Conservation (phyloP, 75 land plant species). For the Isoetes taiwanensis region DNA sequence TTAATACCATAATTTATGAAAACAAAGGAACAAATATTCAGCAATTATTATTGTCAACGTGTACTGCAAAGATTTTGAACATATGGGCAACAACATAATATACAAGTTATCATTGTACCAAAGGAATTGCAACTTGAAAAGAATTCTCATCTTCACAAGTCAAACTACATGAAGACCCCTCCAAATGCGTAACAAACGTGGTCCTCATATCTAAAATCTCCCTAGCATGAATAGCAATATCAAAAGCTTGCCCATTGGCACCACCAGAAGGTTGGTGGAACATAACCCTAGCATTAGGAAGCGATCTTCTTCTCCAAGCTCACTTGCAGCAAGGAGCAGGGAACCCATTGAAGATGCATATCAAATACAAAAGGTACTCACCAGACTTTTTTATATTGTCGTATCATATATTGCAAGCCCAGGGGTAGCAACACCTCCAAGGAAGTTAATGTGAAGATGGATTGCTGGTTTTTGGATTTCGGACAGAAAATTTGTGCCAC, state of each 20-base stretch:
- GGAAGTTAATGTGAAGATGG: slow-evolving; percentile 1
- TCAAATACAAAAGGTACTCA: background rate
- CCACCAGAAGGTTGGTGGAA: slow-evolving; percentile 1
- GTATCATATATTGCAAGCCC: slow-evolving; percentile 8
- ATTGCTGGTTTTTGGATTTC: background rate
- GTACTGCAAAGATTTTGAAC: too few species aligned
- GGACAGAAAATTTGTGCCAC: background rate
- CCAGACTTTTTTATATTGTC: background rate
- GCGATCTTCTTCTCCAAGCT: background rate
- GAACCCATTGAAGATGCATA: background rate
- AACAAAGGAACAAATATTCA: too few species aligned
- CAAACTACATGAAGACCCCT: too few species aligned
- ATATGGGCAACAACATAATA: too few species aligned
- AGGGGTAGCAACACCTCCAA: background rate
- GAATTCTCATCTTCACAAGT: too few species aligned
- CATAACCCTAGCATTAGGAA: slow-evolving; percentile 1
- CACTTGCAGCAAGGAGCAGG: background rate
- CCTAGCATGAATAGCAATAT: background rate
- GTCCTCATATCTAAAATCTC: slow-evolving; percentile 3
- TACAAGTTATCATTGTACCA: too few species aligned
- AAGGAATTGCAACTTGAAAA: too few species aligned
- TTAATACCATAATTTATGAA: too few species aligned
- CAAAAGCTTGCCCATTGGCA: background rate
- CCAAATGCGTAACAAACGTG: too few species aligned
- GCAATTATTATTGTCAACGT: too few species aligned